A percentile compares a stretch with the other conserved stretches of the same genome.
Conservation (phyloP, 257 asterid species). For the Parsonsia alboflavescens region DNA sequence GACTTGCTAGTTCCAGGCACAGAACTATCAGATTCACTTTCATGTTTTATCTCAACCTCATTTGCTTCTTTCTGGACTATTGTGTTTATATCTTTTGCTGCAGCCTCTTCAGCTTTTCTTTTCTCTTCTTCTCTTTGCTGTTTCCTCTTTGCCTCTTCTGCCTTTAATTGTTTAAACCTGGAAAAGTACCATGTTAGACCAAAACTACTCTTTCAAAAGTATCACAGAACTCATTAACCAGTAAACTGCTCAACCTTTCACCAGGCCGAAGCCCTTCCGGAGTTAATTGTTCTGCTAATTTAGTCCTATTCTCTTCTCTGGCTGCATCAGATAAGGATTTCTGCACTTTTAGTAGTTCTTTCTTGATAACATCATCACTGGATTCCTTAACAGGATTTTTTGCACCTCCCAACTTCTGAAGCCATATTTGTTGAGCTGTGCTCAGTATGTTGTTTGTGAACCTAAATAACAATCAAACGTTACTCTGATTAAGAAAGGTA, state of each 20-base stretch:
- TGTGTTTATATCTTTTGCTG: slow-evolving; percentile 25
- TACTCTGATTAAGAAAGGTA: slow-evolving; percentile 1
- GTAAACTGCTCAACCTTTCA: slow-evolving; percentile 54
- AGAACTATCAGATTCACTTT: slow-evolving; percentile 17
- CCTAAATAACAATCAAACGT: slow-evolving; percentile 37
- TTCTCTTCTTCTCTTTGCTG: slow-evolving; percentile 65
- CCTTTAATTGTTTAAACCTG: slow-evolving; percentile 90
- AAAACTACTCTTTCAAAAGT: slow-evolving; percentile 1
- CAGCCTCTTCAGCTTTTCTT: slow-evolving; percentile 45
- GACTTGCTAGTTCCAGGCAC: slow-evolving; percentile 17
- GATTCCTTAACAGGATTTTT: slow-evolving; percentile 48
- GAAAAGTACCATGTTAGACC: slow-evolving; percentile 14
- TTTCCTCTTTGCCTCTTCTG: slow-evolving; percentile 70
- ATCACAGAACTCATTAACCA: slow-evolving; percentile 5
- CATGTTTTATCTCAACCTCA: slow-evolving; percentile 26
- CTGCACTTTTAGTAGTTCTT: slow-evolving; percentile 41
- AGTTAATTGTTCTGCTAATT: slow-evolving; percentile 39
- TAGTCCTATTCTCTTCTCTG: slow-evolving; percentile 23
- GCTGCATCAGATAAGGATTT: slow-evolving; percentile 50
- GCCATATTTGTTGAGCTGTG: slow-evolving; percentile 87
- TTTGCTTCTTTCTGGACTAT: slow-evolving; percentile 26
- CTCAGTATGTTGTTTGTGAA: slow-evolving; percentile 88
- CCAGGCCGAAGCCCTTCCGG: slow-evolving; percentile 74
- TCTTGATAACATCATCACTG: slow-evolving; percentile 36
- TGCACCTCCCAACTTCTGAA: slow-evolving; percentile 89